Evolutionary conservation across 371 early-diverging fungal species (phyloP), one percentile per base, ranked within the genome.

Genomic region (Mortierella polycephala): DNA sequence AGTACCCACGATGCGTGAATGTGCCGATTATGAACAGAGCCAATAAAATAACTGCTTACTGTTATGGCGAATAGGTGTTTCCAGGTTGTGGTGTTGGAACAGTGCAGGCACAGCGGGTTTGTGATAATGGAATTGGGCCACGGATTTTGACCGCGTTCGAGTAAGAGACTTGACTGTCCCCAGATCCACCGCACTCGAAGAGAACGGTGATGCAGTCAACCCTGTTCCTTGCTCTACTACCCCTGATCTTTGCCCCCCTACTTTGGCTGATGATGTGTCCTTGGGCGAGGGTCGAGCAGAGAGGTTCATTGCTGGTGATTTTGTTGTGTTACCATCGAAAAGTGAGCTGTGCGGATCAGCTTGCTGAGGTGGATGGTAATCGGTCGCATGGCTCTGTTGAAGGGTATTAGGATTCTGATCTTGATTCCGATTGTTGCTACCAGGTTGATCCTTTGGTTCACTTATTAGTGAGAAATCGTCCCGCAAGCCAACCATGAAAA

Each of bases 401-500:
- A 16, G 13, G 0, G 16, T 18, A 49, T 13, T 14, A 7, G 37
- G 8, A 13, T 50, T 20, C 23, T 64, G 18, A 7, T 12, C 7
- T 39, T 18, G 30, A 6, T 20, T n/a, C n/a, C n/a, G 37, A 5
- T 14, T 14, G 11, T 56, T 30, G 18, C 30, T 2, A 2, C 20
- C n/a, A n/a, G n/a, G 46, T 20, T 14, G 47, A n/a, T 20, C 18
- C 9, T 37, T 7, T 8, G 46, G 45, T 13, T 52, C 47, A 20
- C 46, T 41, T 49, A 30, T 20, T 2, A 76, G 57, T 9, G 40
- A 13, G 51, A 46, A 67, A 61, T 77, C 63, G 44, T 77, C 69
- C 10, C 40, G 21, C 53, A 77, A 47, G 13, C 79, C 69, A 11
- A 77, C 79, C 65, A 77, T 77, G 63, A 77, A 67, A 21, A 67